Percentiles rank a stretch among this genome's conserved stretches.
These are phyloP conservation scores for Actinomucor elegans DNA, from an alignment of 371 early-diverging fungal genomes.

Conservation along the genomic window DNA sequence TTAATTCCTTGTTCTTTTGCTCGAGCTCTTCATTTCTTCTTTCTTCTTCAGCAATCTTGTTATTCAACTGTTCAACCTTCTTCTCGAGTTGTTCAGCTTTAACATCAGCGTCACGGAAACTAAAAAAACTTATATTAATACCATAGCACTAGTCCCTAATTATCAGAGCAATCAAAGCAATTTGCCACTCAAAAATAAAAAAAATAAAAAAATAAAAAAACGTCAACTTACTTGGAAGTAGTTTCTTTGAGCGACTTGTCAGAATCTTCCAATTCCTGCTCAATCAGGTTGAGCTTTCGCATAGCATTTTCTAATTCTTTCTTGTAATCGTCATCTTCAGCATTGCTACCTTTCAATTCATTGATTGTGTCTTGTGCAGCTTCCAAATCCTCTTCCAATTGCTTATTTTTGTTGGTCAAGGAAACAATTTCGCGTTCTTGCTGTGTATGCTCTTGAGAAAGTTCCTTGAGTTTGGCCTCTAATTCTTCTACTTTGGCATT, in stretches of 20 bases:
- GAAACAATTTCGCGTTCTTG: constrained; percentile 78
- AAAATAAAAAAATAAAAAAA: neutral
- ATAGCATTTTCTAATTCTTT: constrained; percentile 63
- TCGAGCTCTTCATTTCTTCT: constrained; percentile 60
- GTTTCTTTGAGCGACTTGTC: constrained; percentile 69
- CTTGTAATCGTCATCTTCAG: constrained; percentile 62
- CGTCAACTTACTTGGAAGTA: constrained; percentile 68
- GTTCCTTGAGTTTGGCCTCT: constrained; percentile 59
- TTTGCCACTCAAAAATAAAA: too few relatives aligned
- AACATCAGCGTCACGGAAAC: constrained; percentile 77
- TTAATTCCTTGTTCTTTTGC: constrained; percentile 57
- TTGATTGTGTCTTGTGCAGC: constrained; percentile 59
- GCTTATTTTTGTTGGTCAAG: constrained; percentile 62
- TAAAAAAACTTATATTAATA: constrained; percentile 17
- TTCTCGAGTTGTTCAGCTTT: constrained; percentile 82
- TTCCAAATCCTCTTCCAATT: constrained; percentile 68
- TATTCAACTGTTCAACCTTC: constrained; percentile 68
- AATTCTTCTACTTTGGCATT: constrained; percentile 65
- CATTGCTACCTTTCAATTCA: constrained; percentile 59
- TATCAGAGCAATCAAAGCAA: too few relatives aligned
- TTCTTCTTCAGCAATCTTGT: constrained; percentile 58
- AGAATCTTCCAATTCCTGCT: constrained; percentile 69
- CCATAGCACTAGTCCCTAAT: too few relatives aligned
- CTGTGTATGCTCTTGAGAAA: constrained; percentile 56
- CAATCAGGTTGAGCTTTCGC: constrained; percentile 64